Conservation (phyloP, 1,139 yeast genomes). For the Sugiyamaella xylanicola region DNA sequence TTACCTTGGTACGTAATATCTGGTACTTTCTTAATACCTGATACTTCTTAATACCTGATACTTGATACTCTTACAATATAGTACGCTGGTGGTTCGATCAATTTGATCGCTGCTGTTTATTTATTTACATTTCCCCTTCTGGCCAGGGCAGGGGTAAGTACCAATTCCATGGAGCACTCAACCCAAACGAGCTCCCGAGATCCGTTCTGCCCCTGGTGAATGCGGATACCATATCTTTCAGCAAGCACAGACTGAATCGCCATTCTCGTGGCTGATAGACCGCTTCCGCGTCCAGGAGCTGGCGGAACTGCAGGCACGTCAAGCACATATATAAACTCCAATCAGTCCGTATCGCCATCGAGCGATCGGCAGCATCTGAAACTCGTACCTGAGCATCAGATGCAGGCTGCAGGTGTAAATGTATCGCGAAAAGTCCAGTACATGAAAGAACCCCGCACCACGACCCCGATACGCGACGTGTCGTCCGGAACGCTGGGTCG, state of each 20-base stretch:
- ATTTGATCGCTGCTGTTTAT: too few species aligned
- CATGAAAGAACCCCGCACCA: neutral
- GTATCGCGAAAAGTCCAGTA: neutral
- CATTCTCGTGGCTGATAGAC: too few species aligned
- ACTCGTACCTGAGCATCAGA: neutral
- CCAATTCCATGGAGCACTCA: neutral
- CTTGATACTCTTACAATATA: too few species aligned
- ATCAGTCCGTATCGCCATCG: neutral
- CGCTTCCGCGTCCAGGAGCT: neutral
- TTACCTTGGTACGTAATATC: neutral
- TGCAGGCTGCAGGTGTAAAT: neutral
- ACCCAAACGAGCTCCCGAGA: neutral
- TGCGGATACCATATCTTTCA: too few species aligned
- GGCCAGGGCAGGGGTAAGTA: neutral
- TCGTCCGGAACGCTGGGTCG: neutral
- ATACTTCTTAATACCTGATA: too few species aligned
- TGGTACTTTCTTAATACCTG: too few species aligned
- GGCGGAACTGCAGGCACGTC: neutral
- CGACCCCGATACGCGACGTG: neutral
- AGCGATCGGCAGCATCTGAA: conserved; percentile 11
- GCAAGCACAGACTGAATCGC: too few species aligned
- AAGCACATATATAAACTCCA: neutral
- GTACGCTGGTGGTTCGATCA: too few species aligned
- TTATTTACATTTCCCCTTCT: neutral
- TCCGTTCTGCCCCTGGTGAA: neutral